These are phyloP conservation scores for Cyclostephanos tholiformis DNA, from an alignment of 108 stramenopile genomes.

Conservation along the genomic window DNA sequence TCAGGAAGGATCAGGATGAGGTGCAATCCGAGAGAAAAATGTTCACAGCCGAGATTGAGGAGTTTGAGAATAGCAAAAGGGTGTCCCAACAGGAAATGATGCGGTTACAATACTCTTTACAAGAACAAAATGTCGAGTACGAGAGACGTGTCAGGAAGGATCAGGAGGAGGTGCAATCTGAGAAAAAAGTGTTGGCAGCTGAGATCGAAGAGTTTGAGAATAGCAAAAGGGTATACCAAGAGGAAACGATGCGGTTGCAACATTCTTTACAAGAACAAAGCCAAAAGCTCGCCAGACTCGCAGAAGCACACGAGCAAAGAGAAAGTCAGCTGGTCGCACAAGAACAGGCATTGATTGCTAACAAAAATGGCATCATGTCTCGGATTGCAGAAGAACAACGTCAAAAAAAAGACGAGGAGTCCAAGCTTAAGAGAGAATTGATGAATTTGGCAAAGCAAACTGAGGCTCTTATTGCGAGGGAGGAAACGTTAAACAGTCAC, in stretches of 20 bases:
- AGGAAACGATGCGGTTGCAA: constrained; percentile 25
- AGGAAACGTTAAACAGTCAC: constrained; percentile 13
- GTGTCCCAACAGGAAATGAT: constrained; percentile 32
- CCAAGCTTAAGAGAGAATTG: constrained; percentile 21
- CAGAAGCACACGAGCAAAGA: constrained; percentile 21
- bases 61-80: constrained; percentile 28
- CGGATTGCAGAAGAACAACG: constrained; percentile 36
- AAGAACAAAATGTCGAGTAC: background rate
- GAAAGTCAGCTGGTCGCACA: constrained; percentile 18
- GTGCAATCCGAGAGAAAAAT: constrained; percentile 3
- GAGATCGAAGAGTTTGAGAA: constrained; percentile 23
- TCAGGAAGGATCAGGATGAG: constrained; percentile 11
- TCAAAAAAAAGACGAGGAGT: constrained; percentile 16
- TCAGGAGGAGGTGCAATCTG: constrained; percentile 10
- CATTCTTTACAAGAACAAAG: constrained; percentile 31
- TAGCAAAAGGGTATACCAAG: constrained; percentile 31
- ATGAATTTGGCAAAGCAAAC: constrained; percentile 24
- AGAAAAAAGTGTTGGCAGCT: constrained; percentile 2
- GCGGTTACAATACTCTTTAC: constrained; percentile 18
- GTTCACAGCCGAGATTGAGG: constrained; percentile 11
- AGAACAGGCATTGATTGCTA: constrained; percentile 26
- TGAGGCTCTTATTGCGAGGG: constrained; percentile 5
- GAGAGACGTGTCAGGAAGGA: constrained; percentile 16
- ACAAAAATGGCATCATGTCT: constrained; percentile 34
- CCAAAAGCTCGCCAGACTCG: constrained; percentile 19